A percentile compares a stretch with the other conserved stretches of the same genome.
These are phyloP conservation scores for Suhomyces taliae DNA, from an alignment of 1,139 yeast genomes.

Conservation along the genomic window DNA sequence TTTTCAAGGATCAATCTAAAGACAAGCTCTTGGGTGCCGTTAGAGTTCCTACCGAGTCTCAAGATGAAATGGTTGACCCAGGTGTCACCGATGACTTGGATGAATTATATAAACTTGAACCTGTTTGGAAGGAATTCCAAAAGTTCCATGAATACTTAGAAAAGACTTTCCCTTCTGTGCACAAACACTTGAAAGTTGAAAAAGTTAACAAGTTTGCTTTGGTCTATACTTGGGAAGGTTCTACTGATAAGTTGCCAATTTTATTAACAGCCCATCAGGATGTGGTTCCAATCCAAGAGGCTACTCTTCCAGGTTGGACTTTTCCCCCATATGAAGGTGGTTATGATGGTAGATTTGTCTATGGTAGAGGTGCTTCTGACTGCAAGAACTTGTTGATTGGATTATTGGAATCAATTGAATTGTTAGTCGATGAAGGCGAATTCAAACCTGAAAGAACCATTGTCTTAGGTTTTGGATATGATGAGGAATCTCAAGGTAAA, in stretches of 20 bases:
- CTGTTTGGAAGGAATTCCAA: conserved; percentile 31
- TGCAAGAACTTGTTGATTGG: conserved; percentile 47
- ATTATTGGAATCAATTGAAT: conserved; percentile 42
- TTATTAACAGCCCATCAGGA: conserved; percentile 51
- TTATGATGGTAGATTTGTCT: conserved; percentile 39
- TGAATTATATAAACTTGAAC: conserved; percentile 25
- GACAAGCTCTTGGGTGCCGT: conserved; percentile 54
- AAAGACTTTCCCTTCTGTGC: conserved; percentile 33
- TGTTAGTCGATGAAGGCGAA: conserved; percentile 32
- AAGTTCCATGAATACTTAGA: conserved; percentile 31
- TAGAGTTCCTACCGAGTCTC: conserved; percentile 60
- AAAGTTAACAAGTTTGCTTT: conserved; percentile 34
- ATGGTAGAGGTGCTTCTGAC: conserved; percentile 51
- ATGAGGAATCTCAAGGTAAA: conserved; percentile 46
- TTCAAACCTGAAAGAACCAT: conserved; percentile 45
- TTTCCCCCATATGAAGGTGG: conserved; percentile 45
- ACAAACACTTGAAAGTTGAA: conserved; percentile 30
- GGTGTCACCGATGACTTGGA: conserved; percentile 21
- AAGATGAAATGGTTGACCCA: conserved; percentile 46
- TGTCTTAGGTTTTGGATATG: conserved; percentile 48
- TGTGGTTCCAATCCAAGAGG: conserved; percentile 49
- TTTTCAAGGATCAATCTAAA: conserved; percentile 41
- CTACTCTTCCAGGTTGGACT: conserved; percentile 42
- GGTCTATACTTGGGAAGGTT: conserved; percentile 40
- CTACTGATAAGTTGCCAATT: conserved; percentile 35